These are phyloP conservation scores for Pichia cephalocereana DNA, from an alignment of 805 yeast species.

Conservation along the genomic window DNA sequence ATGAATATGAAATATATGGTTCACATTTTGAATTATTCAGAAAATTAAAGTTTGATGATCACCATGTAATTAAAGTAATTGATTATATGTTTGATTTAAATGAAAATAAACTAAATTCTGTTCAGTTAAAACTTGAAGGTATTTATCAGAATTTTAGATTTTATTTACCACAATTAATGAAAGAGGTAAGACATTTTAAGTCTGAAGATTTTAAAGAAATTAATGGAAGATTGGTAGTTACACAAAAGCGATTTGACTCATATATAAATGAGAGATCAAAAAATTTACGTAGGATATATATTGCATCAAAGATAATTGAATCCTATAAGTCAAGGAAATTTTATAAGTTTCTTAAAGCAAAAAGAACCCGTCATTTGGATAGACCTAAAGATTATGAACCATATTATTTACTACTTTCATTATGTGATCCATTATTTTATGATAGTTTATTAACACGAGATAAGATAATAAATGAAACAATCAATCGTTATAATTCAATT, in stretches of 20 bases:
- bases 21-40: slow-evolving; percentile 2
- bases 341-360: not conserved
- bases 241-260: not conserved
- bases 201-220: not conserved
- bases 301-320: slow-evolving; percentile 16
- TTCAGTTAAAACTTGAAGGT: not conserved
- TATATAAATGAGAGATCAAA: slow-evolving; percentile 7
- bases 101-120: not conserved
- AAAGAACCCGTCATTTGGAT: not conserved
- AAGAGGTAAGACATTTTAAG: slow-evolving; percentile 14
- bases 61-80: not conserved
- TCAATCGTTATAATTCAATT: not conserved
- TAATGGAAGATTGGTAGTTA: not conserved
- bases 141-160: slow-evolving; percentile 1
- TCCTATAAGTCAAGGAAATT: slow-evolving; percentile 1
- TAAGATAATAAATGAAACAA: slow-evolving; percentile 2
- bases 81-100: no score
- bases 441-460: slow-evolving; percentile 12
- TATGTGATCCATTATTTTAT: slow-evolving; percentile 17
- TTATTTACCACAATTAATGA: slow-evolving; percentile 15
- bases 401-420: slow-evolving; percentile 9
- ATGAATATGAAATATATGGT: not conserved
- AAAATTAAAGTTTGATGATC: slow-evolving; percentile 1
- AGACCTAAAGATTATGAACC: slow-evolving; percentile 6
- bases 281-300: slow-evolving; percentile 9